These are phyloP conservation scores for Sugiyamaella neomexicana DNA, from an alignment of 1,139 yeast species.

Conservation along the genomic window DNA sequence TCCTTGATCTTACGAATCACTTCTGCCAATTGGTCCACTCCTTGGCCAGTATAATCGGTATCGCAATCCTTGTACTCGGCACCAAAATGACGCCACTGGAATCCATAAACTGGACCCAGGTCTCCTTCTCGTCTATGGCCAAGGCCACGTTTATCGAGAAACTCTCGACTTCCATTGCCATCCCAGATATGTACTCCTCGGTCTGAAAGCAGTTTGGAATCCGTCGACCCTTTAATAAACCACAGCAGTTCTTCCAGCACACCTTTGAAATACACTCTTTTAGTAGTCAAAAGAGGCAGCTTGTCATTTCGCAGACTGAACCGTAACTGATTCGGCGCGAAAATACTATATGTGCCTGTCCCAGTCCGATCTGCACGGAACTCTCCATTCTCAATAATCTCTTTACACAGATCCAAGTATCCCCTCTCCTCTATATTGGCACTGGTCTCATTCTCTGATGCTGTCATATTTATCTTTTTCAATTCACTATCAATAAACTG, in stretches of 20 bases:
- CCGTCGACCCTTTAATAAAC: conserved; percentile 90
- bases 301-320: conserved; percentile 69
- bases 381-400: conserved; percentile 82
- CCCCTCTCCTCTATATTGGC: conserved; percentile 65
- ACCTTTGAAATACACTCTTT: conserved; percentile 86
- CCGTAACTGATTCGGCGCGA: conserved; percentile 94
- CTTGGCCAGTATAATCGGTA: conserved; percentile 81
- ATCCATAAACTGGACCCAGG: conserved; percentile 96
- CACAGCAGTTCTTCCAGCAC: conserved; percentile 86
- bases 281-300: conserved; percentile 90
- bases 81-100: conserved; percentile 99
- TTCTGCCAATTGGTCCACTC: conserved; percentile 84
- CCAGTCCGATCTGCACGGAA: conserved; percentile 95
- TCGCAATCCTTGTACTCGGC: conserved; percentile 87
- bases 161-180: conserved; percentile 96
- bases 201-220: conserved; percentile 73
- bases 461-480: too few relatives aligned
- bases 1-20: conserved; percentile 76
- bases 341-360: conserved; percentile 85
- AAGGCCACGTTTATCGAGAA: conserved; percentile 78
- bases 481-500: too few relatives aligned
- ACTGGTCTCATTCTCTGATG: too few relatives aligned
- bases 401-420: conserved; percentile 75
- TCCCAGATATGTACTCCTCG: conserved; percentile 96
- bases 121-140: conserved; percentile 86